phyloP scores from a whole-genome alignment of 139 green algal species.

The Chlamydomonas sp. region DNA sequence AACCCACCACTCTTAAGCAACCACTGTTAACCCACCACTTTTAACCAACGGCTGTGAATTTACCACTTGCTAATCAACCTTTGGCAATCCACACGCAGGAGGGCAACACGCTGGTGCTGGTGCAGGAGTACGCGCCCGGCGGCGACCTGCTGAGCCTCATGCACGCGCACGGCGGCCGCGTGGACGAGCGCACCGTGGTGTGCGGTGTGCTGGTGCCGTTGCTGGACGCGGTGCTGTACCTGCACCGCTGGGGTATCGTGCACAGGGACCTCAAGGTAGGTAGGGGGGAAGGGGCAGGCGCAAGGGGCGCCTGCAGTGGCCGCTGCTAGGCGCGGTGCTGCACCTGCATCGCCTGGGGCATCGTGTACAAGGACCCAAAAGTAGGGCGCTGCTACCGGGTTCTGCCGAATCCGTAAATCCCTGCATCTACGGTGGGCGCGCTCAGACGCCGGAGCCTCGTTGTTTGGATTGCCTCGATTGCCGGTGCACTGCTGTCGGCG shows the following conservation, averaged over 20 bases:
- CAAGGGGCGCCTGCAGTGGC: too few species aligned
- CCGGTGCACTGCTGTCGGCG: background rate
- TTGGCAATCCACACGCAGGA: constrained; percentile 34
- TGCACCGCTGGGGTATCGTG: constrained; percentile 40
- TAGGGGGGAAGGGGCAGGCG: background rate
- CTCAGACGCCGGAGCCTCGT: background rate
- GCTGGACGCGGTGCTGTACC: constrained; percentile 44
- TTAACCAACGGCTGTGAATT: background rate
- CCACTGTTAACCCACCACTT: too few species aligned
- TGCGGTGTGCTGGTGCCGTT: constrained; percentile 48
- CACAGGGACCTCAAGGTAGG: constrained; percentile 49
- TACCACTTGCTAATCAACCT: background rate
- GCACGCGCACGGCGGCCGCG: constrained; percentile 32
- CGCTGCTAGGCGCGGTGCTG: background rate
- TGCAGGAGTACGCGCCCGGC: constrained; percentile 47
- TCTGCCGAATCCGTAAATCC: background rate
- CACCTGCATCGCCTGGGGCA: background rate
- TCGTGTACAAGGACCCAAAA: background rate
- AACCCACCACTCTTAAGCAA: too few species aligned
- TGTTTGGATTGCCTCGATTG: background rate
- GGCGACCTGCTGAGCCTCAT: constrained; percentile 51
- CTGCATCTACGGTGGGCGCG: background rate
- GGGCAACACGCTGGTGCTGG: constrained; percentile 42
- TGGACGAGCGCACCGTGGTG: constrained; percentile 37
- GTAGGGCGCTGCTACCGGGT: background rate